Evolutionary conservation across 164 flowering plant species (phyloP), one percentile per base, ranked within the genome.

Genomic region (Platanus orientalis): DNA sequence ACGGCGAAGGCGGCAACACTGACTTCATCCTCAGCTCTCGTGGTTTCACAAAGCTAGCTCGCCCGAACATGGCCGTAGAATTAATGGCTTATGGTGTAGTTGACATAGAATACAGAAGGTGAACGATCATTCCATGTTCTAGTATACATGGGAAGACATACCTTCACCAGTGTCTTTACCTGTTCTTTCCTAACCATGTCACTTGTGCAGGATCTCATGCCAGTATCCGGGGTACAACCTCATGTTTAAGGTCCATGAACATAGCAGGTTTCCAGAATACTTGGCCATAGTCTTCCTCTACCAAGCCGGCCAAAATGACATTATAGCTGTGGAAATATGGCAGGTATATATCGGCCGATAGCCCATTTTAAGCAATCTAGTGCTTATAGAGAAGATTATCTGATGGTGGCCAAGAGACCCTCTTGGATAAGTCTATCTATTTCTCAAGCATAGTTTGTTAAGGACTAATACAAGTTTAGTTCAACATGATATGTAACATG

Each of bases 21-120:
- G 97, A 93, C 77, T 88, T 93, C 79, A 81, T 93, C 63, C 82
- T 93, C 14, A 88, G 88, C 62, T 45, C 74, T 2, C 69, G 80
- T 0, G 97, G 84, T 54, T 93, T 74, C 63, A 26, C 79, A 6
- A 74, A 65, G 28, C 36, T 93, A 73, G 94, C 94, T 23, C 65
- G 24, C 4, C 74, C 84, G 0, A 64, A 75, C 75, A 23, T 36
- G 64, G 82, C 81, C 4, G 17, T 25, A 0, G 71, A 80, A 20
- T 61, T 93, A 27, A 70, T 78, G 53, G 78, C 84, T 2, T 79
- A 74, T 13, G 97, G 98, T 19, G 96, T 83, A 1, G 83, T 93
- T 1, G 94, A 89, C 57, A 61, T 93, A 0, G 92, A 90, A 66
- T 93, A 68, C 71, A 63, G 62, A 62, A 76, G 96, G 72, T 76